Percentiles rank a stretch among this genome's conserved stretches.
Conservation (phyloP, 345 rosid genomes). For the Acer yangbiense region DNA sequence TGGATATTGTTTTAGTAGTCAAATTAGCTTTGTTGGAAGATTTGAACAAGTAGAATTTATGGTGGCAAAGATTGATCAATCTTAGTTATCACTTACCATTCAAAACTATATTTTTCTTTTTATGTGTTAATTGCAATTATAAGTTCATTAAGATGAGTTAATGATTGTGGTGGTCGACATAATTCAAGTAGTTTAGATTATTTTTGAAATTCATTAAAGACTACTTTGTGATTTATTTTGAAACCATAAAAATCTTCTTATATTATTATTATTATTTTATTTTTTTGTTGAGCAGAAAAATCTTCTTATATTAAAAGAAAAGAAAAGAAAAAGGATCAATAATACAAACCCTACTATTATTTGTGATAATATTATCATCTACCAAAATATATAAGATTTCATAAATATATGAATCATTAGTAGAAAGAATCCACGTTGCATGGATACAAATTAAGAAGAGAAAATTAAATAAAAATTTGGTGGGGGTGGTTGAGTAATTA, state of each 20-base stretch:
- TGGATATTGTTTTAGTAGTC: neutral
- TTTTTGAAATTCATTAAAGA: no score
- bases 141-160: neutral
- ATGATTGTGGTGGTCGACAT: neutral
- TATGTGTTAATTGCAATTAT: no score
- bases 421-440: neutral
- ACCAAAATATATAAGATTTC: no score
- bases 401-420: no score
- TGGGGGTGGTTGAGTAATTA: slow-evolving; percentile 1
- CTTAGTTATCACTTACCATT: neutral
- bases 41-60: neutral
- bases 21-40: neutral
- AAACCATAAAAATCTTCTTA: no score
- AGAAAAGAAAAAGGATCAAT: neutral
- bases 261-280: no score
- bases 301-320: no score
- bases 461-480: neutral
- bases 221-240: neutral
- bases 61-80: neutral
- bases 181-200: neutral
- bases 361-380: neutral
- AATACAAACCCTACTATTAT: neutral
- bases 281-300: no score
- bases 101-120: neutral
- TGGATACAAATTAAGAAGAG: neutral